phyloP scores from a whole-genome alignment of 106 monocot genomes.

The Narthecium ossifragum region DNA sequence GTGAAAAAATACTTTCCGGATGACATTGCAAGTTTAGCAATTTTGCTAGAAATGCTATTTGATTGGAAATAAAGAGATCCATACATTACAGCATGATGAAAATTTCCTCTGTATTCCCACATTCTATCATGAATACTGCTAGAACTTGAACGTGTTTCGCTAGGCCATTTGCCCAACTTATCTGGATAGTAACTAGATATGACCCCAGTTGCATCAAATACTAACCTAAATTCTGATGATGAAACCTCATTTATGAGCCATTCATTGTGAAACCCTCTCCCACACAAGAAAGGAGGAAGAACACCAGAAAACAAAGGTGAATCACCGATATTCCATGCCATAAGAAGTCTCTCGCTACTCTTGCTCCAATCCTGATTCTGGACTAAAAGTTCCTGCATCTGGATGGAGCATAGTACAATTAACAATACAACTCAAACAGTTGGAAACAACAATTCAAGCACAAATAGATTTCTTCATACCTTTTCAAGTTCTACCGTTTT shows the following conservation, averaged over 20 bases:
- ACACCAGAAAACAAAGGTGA: conserved; percentile 48
- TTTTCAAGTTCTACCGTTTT: conserved; percentile 32
- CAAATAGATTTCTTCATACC: conserved; percentile 32
- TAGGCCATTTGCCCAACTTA: conserved; percentile 9
- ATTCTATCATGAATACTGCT: not conserved
- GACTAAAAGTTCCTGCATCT: conserved; percentile 53
- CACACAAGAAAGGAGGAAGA: conserved; percentile 77
- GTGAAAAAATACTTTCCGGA: conserved; percentile 36
- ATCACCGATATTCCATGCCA: conserved; percentile 78
- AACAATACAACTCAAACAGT: too few species aligned
- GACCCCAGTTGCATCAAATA: conserved; percentile 59
- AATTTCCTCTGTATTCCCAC: conserved; percentile 63
- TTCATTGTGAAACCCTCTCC: conserved; percentile 56
- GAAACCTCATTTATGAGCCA: conserved; percentile 80
- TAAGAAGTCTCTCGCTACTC: conserved; percentile 43
- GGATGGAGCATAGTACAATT: conserved; percentile 16
- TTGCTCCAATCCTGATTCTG: conserved; percentile 21
- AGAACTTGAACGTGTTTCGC: conserved; percentile 1
- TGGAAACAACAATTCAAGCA: too few species aligned
- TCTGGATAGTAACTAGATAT: conserved; percentile 49
- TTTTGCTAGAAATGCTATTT: conserved; percentile 6
- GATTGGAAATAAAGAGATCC: conserved; percentile 56
- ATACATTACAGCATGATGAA: conserved; percentile 60
- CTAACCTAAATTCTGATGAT: conserved; percentile 61
- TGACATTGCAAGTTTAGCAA: conserved; percentile 35